Percentiles rank a stretch among this genome's conserved stretches.
Evolutionary conservation across 495 filamentous ascomycete species (phyloP).

Genomic region (Tuber borchii): DNA sequence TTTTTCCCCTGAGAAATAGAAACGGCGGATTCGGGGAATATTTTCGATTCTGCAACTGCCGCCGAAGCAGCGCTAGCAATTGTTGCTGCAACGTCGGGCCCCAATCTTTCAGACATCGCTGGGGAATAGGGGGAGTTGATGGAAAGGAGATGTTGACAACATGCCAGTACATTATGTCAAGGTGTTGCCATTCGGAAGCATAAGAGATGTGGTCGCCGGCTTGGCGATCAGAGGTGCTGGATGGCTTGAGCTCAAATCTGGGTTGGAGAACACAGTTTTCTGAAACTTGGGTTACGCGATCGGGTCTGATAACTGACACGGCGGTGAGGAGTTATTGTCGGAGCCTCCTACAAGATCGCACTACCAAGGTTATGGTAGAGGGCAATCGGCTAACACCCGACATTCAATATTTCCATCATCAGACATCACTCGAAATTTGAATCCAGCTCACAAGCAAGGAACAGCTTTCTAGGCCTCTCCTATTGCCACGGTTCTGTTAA

Average conservation of each 20-base stretch:
- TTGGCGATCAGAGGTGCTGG: not conserved
- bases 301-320: not conserved
- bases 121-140: not conserved
- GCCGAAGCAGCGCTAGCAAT: slow-evolving; percentile 14
- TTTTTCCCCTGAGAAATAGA: slow-evolving; percentile 13
- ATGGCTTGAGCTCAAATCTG: not conserved
- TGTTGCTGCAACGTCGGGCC: slow-evolving; percentile 16
- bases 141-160: not conserved
- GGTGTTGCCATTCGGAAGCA: not conserved
- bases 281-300: not conserved
- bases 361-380: not conserved
- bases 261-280: not conserved
- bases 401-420: not conserved
- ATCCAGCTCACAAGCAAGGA: not conserved
- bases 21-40: slow-evolving; percentile 8
- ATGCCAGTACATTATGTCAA: not conserved
- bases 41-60: slow-evolving; percentile 9
- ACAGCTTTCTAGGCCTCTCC: not conserved
- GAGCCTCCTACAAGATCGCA: not conserved
- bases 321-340: not conserved
- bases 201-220: not conserved
- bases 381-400: not conserved
- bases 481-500: not conserved
- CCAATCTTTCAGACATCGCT: slow-evolving; percentile 25
- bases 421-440: not conserved